These are phyloP conservation scores for Aspergillus caelatus DNA, from an alignment of 2,329 filamentous ascomycete species.

Conservation along the genomic window DNA sequence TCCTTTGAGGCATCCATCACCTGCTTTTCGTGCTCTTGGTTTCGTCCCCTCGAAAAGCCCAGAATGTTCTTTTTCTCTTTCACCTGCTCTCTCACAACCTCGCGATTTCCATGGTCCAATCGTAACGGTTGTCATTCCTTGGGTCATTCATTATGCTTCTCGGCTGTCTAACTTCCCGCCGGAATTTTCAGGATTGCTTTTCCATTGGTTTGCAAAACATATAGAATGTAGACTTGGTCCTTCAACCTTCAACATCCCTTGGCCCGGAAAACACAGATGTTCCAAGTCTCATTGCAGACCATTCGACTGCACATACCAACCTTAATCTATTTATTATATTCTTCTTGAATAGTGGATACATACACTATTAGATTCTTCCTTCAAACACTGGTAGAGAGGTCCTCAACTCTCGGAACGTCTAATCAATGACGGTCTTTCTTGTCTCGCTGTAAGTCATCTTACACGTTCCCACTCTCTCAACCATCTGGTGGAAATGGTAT, in stretches of 20 bases:
- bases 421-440: constrained; percentile 37
- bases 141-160: constrained; percentile 14
- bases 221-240: constrained; percentile 10
- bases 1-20: constrained; percentile 3
- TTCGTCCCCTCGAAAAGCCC: constrained; percentile 13
- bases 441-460: constrained; percentile 35
- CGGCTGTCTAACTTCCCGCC: constrained; percentile 17
- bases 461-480: neutral
- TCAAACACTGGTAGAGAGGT: neutral
- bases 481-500: neutral
- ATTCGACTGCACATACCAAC: neutral
- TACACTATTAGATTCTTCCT: neutral
- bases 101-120: constrained; percentile 19
- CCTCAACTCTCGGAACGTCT: neutral
- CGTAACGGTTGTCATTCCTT: constrained; percentile 15
- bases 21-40: neutral
- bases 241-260: constrained; percentile 12
- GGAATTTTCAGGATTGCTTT: constrained; percentile 17
- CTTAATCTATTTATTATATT: neutral
- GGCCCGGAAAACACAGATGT: constrained; percentile 11
- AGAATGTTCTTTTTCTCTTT: constrained; percentile 20
- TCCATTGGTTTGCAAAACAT: constrained; percentile 14
- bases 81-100: constrained; percentile 12
- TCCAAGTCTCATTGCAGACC: neutral
- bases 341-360: neutral